These are phyloP conservation scores for Vigna unguiculata DNA, from an alignment of 306 rosid species.

Conservation along the genomic window DNA sequence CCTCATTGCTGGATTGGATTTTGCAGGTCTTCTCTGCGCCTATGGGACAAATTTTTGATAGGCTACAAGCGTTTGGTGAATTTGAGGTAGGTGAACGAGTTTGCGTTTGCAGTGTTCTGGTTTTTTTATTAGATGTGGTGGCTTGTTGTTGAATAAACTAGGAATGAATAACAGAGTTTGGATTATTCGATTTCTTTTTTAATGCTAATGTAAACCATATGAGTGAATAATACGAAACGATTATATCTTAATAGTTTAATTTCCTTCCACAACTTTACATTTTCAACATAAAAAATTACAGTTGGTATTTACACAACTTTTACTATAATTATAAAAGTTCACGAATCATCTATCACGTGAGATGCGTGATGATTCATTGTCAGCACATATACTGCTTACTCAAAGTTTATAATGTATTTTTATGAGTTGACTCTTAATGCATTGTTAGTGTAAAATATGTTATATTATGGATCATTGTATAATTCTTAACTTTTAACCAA, in stretches of 20 bases:
- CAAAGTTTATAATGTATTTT: neutral
- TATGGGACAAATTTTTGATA: conserved; percentile 88
- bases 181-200: neutral
- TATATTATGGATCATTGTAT: neutral
- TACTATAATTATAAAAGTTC: neutral
- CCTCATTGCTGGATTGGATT: conserved; percentile 39
- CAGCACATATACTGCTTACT: neutral
- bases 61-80: conserved; percentile 92
- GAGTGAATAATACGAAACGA: neutral
- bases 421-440: neutral
- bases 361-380: neutral
- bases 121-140: conserved; percentile 27
- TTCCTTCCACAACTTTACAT: no score
- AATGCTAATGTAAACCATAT: neutral
- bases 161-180: neutral
- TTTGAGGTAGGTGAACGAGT: conserved; percentile 68
- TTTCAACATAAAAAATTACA: neutral
- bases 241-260: no score
- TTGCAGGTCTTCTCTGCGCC: conserved; percentile 88
- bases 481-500: neutral
- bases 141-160: conserved; percentile 15
- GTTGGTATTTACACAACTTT: neutral
- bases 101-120: conserved; percentile 11
- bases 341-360: neutral
- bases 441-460: neutral